These are phyloP conservation scores for Dothistroma pini DNA, from an alignment of 2,329 filamentous ascomycete species.

Conservation along the genomic window DNA sequence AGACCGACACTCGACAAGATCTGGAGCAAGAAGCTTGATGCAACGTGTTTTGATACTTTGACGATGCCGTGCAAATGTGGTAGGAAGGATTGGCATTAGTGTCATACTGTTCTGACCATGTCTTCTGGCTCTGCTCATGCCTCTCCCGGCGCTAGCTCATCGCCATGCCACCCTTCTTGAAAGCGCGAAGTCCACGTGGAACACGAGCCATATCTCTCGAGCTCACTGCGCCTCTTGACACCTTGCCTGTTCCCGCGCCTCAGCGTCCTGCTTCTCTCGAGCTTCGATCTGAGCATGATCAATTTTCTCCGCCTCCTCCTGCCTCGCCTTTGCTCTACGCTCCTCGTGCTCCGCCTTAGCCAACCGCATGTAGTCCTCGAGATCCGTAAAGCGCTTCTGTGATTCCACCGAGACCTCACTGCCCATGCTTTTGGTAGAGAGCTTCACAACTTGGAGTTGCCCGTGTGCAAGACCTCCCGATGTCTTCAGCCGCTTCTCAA, in stretches of 20 bases:
- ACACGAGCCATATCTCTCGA: background rate
- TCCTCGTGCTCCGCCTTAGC: background rate
- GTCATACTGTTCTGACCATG: background rate
- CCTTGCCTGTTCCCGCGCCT: background rate
- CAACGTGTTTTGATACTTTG: background rate
- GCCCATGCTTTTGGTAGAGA: background rate
- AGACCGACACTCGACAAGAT: background rate
- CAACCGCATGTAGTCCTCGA: background rate
- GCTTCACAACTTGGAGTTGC: background rate
- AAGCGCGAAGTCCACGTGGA: background rate
- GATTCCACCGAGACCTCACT: background rate
- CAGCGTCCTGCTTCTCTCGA: background rate
- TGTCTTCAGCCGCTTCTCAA: background rate
- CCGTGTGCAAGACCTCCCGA: background rate
- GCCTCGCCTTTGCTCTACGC: background rate
- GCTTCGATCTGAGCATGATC: background rate
- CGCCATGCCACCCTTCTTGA: background rate
- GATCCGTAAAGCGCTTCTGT: background rate
- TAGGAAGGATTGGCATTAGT: background rate
- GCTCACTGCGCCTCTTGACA: background rate
- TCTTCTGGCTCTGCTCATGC: background rate
- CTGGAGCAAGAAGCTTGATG: background rate
- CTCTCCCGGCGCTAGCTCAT: too few relatives aligned
- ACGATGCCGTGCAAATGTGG: background rate
- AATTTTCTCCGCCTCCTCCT: background rate